These are phyloP conservation scores for Monosiga brevicollis DNA, from an alignment of 78 protist genomes.

Conservation along the genomic window DNA sequence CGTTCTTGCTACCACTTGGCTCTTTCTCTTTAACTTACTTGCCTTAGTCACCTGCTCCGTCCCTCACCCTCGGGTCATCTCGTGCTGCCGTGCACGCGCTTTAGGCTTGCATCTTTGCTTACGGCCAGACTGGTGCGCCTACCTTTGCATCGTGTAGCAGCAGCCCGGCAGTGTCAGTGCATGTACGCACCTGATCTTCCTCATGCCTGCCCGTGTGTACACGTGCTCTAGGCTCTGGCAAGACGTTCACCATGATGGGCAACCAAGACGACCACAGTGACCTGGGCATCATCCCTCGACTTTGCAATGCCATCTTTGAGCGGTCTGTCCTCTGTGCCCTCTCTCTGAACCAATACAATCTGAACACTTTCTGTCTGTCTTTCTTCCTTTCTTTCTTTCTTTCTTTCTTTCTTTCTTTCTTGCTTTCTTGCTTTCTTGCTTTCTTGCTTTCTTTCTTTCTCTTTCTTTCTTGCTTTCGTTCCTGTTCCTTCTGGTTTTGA, in stretches of 20 bases:
- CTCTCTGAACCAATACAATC: not conserved
- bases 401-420: too few relatives aligned
- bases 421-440: too few relatives aligned
- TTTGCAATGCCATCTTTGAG: slow-evolving; percentile 11
- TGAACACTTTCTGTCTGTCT: not conserved
- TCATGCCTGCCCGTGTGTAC: not conserved
- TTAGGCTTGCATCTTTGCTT: slow-evolving; percentile 68
- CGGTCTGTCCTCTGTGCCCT: not conserved
- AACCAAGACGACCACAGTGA: not conserved
- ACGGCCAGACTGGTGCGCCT: slow-evolving; percentile 53
- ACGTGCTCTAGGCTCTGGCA: slow-evolving; percentile 20
- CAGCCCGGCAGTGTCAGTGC: not conserved
- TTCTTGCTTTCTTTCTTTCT: too few relatives aligned
- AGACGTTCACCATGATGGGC: slow-evolving; percentile 39
- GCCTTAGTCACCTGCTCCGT: too few relatives aligned
- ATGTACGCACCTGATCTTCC: not conserved
- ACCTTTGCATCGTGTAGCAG: not conserved
- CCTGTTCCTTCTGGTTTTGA: too few relatives aligned
- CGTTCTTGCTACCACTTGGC: too few relatives aligned
- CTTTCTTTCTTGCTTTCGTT: too few relatives aligned
- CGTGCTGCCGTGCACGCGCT: too few relatives aligned
- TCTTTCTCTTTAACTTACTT: too few relatives aligned
- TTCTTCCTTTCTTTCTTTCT: not conserved
- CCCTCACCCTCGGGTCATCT: too few relatives aligned
- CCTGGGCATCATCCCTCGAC: slow-evolving; percentile 21